These are phyloP conservation scores for Paramecium caudatum DNA, from an alignment of 73 alveolate genomes.

Conservation along the genomic window DNA sequence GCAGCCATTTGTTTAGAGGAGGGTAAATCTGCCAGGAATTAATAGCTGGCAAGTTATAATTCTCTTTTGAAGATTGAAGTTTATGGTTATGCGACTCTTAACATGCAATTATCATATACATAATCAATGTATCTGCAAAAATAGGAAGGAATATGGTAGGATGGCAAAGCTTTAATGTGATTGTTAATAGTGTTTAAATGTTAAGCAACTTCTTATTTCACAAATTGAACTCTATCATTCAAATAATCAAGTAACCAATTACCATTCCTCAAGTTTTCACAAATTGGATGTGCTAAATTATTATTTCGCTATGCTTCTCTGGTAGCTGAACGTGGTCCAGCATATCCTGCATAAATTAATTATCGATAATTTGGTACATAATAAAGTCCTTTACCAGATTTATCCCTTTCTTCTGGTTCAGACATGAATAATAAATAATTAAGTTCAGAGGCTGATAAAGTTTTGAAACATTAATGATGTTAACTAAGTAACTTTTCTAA, in stretches of 20 bases:
- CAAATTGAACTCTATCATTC: slow-evolving; percentile 77
- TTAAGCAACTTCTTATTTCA: background rate
- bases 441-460: slow-evolving; percentile 82
- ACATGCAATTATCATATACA: background rate
- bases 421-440: slow-evolving; percentile 77
- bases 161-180: slow-evolving; percentile 33
- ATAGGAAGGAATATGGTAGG: slow-evolving; percentile 55
- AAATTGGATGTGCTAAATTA: slow-evolving; percentile 73
- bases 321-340: slow-evolving; percentile 72
- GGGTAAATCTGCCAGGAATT: slow-evolving; percentile 75
- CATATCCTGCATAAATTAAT: slow-evolving; percentile 80
- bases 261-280: slow-evolving; percentile 94
- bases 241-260: slow-evolving; percentile 96
- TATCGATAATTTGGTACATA: slow-evolving; percentile 77
- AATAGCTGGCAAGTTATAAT: slow-evolving; percentile 47
- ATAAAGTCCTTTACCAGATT: slow-evolving; percentile 80
- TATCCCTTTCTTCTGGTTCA: slow-evolving; percentile 85
- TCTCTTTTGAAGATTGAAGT: slow-evolving; percentile 47
- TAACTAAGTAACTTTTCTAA: background rate
- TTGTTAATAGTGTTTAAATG: background rate
- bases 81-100: background rate
- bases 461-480: slow-evolving; percentile 56
- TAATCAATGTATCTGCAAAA: slow-evolving; percentile 56
- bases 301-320: slow-evolving; percentile 69
- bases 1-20: slow-evolving; percentile 91